phyloP scores from a whole-genome alignment of 192 early-diverging fungal species.

The Umbelopsis ramanniana region DNA sequence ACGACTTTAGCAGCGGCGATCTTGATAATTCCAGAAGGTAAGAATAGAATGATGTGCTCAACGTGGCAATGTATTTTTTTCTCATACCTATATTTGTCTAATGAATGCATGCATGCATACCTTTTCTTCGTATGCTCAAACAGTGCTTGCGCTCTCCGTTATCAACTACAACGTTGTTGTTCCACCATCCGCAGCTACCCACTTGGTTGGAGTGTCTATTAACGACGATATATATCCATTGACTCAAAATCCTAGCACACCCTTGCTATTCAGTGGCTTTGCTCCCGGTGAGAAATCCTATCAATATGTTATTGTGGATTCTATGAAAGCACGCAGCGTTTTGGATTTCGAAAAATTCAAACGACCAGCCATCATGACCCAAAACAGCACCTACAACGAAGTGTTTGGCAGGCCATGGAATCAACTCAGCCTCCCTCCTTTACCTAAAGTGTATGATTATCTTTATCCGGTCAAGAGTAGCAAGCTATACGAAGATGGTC shows the following conservation, averaged over 20 bases:
- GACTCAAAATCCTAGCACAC: background rate
- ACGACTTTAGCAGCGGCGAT: background rate
- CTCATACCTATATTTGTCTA: background rate
- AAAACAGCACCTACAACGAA: slow-evolving; percentile 25
- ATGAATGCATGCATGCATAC: no score
- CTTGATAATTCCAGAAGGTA: background rate
- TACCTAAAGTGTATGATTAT: slow-evolving; percentile 24
- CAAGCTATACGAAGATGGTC: slow-evolving; percentile 43
- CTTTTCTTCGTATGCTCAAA: background rate
- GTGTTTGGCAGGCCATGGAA: slow-evolving; percentile 33
- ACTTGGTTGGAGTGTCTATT: background rate
- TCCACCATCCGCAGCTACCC: background rate
- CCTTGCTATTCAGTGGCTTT: slow-evolving; percentile 19
- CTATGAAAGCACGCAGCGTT: background rate
- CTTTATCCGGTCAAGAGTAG: slow-evolving; percentile 28
- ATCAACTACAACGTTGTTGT: slow-evolving; percentile 23
- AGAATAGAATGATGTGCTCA: background rate
- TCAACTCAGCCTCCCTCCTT: slow-evolving; percentile 7
- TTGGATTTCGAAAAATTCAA: slow-evolving; percentile 30
- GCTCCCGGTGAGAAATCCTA: slow-evolving; percentile 20
- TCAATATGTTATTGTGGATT: slow-evolving; percentile 23
- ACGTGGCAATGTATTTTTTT: background rate
- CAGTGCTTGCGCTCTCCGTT: background rate
- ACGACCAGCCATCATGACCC: slow-evolving; percentile 21
- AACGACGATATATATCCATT: slow-evolving; percentile 24